Evolutionary conservation across 2,329 filamentous ascomycete species (phyloP).

Genomic region (Beauveria rudraprayagi): DNA sequence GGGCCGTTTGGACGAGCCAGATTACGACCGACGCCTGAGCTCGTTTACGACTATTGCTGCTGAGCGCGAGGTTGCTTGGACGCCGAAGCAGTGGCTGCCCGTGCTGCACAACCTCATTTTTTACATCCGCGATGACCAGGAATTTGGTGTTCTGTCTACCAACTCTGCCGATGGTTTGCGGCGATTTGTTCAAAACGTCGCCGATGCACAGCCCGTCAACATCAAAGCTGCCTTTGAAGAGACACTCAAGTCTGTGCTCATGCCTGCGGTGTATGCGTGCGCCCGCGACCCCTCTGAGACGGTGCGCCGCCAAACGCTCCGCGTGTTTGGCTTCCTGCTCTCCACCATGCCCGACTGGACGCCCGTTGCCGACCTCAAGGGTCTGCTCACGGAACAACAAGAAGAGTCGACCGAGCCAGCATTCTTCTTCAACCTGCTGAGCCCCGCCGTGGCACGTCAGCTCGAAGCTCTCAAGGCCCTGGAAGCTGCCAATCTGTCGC

Average conservation of each 20-base stretch:
- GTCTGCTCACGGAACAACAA: slow-evolving; percentile 51
- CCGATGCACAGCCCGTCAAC: slow-evolving; percentile 28
- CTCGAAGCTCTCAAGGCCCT: slow-evolving; percentile 75
- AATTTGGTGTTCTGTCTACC: slow-evolving; percentile 70
- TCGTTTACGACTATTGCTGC: slow-evolving; percentile 69
- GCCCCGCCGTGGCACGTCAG: slow-evolving; percentile 80
- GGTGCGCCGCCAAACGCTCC: slow-evolving; percentile 73
- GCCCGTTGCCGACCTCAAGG: slow-evolving; percentile 64
- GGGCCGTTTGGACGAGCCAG: slow-evolving; percentile 70
- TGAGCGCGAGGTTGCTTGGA: slow-evolving; percentile 50
- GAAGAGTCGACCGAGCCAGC: slow-evolving; percentile 60
- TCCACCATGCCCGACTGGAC: slow-evolving; percentile 61
- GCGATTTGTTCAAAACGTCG: slow-evolving; percentile 62
- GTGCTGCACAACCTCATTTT: slow-evolving; percentile 84
- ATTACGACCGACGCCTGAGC: slow-evolving; percentile 73
- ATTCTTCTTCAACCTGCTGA: slow-evolving; percentile 89
- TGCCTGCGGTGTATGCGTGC: slow-evolving; percentile 70
- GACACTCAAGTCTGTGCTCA: slow-evolving; percentile 55
- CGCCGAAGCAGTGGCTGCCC: slow-evolving; percentile 73
- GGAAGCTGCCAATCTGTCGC: slow-evolving; percentile 55
- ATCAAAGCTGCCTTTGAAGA: slow-evolving; percentile 42
- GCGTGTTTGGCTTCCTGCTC: slow-evolving; percentile 71
- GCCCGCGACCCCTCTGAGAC: slow-evolving; percentile 73
- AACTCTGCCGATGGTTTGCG: slow-evolving; percentile 78
- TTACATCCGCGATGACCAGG: slow-evolving; percentile 77